Evolutionary conservation across 768 basidiomycete genomes (phyloP).

Genomic region (Inosperma sp.): DNA sequence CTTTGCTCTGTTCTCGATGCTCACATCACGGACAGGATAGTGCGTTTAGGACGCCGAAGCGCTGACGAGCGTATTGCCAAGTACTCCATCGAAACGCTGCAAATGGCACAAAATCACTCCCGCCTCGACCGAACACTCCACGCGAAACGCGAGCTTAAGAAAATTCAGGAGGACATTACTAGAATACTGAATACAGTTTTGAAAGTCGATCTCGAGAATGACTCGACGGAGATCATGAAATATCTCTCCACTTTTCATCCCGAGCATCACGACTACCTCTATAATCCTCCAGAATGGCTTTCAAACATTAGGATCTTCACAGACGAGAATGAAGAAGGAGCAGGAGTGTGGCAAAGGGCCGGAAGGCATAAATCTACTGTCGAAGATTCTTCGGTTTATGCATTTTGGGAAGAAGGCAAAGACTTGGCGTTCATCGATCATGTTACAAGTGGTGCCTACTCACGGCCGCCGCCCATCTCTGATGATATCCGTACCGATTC

Average conservation of each 20-base stretch:
- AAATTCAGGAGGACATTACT: conserved; percentile 42
- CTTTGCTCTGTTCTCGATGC: conserved; percentile 61
- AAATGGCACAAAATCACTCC: conserved; percentile 39
- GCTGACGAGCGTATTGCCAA: conserved; percentile 55
- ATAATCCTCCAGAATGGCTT: conserved; percentile 48
- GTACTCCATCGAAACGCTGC: conserved; percentile 58
- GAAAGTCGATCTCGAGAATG: conserved; percentile 18
- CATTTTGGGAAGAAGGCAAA: conserved; percentile 44
- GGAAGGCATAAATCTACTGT: conserved; percentile 8
- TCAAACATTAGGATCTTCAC: conserved; percentile 6
- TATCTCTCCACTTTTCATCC: conserved; percentile 45
- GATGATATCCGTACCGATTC: not conserved
- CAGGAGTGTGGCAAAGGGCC: not conserved
- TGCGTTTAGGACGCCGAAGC: conserved; percentile 66
- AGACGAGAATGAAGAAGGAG: not conserved
- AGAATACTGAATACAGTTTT: conserved; percentile 41
- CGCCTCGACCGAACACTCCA: conserved; percentile 35
- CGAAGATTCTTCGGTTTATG: conserved; percentile 37
- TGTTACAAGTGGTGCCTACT: conserved; percentile 6
- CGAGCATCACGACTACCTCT: conserved; percentile 43
- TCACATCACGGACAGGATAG: conserved; percentile 55
- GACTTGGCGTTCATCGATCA: conserved; percentile 47
- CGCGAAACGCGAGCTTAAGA: conserved; percentile 37
- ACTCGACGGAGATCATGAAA: conserved; percentile 34
- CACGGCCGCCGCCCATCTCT: not conserved